Evolutionary conservation across 1,284 basidiomycete species (phyloP).

Genomic region (Trichosporon asahii): DNA sequence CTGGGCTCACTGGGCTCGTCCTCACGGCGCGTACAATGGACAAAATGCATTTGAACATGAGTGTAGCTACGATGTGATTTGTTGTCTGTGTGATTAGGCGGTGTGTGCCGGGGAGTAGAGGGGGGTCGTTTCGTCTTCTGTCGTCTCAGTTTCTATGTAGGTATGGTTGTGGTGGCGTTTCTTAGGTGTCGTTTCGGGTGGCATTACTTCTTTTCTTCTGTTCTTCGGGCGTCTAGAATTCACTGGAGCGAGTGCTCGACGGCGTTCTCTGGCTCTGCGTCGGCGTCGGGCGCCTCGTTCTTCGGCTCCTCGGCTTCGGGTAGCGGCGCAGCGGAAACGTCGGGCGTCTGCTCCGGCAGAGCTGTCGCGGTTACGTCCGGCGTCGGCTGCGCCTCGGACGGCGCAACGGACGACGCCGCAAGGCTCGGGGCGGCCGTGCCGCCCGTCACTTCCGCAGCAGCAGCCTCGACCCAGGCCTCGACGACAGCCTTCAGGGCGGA

Average conservation of each 20-base stretch:
- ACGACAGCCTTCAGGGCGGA: conserved; percentile 33
- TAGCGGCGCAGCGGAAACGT: neutral
- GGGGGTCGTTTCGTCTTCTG: too few relatives aligned
- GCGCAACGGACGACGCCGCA: neutral
- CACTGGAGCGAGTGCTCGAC: neutral
- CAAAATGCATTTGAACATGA: conserved; percentile 8
- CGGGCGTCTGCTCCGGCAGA: neutral
- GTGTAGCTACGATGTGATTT: neutral
- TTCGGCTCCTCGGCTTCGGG: neutral
- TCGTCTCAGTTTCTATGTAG: neutral
- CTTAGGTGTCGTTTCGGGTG: neutral
- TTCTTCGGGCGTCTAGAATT: neutral
- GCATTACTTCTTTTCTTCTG: neutral
- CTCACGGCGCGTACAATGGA: neutral
- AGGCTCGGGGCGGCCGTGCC: neutral
- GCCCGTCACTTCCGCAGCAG: conserved; percentile 29
- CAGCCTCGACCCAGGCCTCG: conserved; percentile 38
- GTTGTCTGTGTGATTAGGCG: neutral
- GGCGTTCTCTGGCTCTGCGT: neutral
- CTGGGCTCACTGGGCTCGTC: too few relatives aligned
- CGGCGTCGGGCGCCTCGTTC: too few relatives aligned
- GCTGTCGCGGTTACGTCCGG: neutral
- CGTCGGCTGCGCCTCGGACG: neutral
- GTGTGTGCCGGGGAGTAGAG: neutral
- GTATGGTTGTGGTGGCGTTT: neutral